Base-by-base conservation (phyloP, 495 filamentous ascomycete species). In the Penicillium atrosanguineum region DNA sequence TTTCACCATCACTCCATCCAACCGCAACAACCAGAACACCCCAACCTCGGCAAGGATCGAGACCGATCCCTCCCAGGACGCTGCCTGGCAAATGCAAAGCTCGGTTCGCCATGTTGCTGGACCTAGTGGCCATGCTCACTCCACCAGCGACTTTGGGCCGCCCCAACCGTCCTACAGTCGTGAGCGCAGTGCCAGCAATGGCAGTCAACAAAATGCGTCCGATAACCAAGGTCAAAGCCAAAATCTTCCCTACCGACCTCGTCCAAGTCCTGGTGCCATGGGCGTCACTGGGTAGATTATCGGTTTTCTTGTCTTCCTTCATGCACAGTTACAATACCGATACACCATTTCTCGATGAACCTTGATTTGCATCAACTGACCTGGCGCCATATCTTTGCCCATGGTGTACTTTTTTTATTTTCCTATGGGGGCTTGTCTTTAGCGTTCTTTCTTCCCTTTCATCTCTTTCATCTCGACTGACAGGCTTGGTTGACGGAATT, bases 51-150 rank as follows among this genome's bases (percentile, higher is more conserved):
- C 78, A 25, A 83, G 86, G 26, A 86, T 94, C 25, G 91, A 95
- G 54, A 88, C 86, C 16, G 90, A 95, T 64, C 87, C 88, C 4
- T 81, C 78, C 8, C 84, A 87, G 59, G 81, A 81, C 34, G 65
- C 85, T 16, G 80, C 85, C 4, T 89, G 87, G 86, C 86, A 90
- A 53, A 87, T 89, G 62, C 91, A 95, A 66, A 87, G 79, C 52
- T 90, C 87, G 26, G 91, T 87, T 21, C 82, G 88, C 21, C 88
- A 91, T 58, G 83, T 94, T 14, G 85, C 88, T 55, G 86, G 85
- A 8, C 81, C 83, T 7, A 66, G 67, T 25, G 66, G 63, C 44
- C 73, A 77, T 23, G 56, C 62, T 4, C 73, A 76, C 57, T 70
- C 72, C 0, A 48, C 59, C 18, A 74, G 69, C 25, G 73, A 76